Conservation (phyloP, 208 protist species). For the Wallacemonas collosoma region DNA sequence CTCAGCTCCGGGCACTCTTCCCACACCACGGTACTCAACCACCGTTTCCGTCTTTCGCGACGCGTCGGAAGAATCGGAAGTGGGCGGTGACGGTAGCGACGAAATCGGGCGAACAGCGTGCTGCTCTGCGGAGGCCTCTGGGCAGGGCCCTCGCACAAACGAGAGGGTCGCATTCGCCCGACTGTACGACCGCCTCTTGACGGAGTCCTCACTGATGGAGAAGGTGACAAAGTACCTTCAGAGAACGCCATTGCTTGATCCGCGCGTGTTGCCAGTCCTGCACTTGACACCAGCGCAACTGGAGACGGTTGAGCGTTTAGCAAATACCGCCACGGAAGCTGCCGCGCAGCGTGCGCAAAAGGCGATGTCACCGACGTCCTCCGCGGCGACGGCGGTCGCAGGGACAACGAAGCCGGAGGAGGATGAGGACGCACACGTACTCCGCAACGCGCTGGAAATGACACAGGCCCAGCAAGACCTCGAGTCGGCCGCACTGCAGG, state of each 20-base stretch:
- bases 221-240: slow-evolving; percentile 39
- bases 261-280: slow-evolving; percentile 40
- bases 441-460: slow-evolving; percentile 30
- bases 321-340: not conserved
- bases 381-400: no score
- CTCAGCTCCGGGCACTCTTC: no score
- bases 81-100: not conserved
- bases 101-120: not conserved
- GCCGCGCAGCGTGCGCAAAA: not conserved
- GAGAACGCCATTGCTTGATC: slow-evolving; percentile 32
- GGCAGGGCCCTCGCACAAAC: slow-evolving; percentile 35
- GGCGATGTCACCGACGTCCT: no score
- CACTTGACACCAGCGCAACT: slow-evolving; percentile 29
- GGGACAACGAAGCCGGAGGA: not conserved
- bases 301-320: slow-evolving; percentile 29
- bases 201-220: slow-evolving; percentile 31
- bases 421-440: slow-evolving; percentile 13
- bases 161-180: slow-evolving; percentile 40
- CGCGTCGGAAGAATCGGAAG: no score
- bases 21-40: no score
- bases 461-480: slow-evolving; percentile 22
- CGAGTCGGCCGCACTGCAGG: slow-evolving; percentile 51
- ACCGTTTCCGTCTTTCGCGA: no score
- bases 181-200: slow-evolving; percentile 42
- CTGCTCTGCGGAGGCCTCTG: slow-evolving; percentile 24